phyloP scores from a whole-genome alignment of 1,139 yeast genomes.

The Lodderomyces oxycetoniae region DNA sequence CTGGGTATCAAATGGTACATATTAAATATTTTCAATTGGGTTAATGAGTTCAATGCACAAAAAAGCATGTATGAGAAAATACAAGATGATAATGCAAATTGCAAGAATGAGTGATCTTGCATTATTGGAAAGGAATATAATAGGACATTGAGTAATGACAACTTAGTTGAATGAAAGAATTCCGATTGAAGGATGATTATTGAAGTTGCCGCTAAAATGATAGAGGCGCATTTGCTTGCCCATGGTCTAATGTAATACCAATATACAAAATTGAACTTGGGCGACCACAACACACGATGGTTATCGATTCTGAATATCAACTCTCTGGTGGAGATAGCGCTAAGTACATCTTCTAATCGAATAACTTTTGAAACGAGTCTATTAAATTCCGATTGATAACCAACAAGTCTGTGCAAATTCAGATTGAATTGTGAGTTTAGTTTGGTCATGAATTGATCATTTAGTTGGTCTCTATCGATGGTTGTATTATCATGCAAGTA shows the following conservation, averaged over 20 bases:
- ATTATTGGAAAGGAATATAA: conserved; percentile 23
- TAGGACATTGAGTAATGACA: conserved; percentile 57
- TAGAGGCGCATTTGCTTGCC: conserved; percentile 38
- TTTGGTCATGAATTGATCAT: conserved; percentile 28
- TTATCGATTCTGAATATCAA: conserved; percentile 26
- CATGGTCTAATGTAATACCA: conserved; percentile 45
- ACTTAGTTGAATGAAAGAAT: conserved; percentile 61
- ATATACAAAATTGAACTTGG: conserved; percentile 26
- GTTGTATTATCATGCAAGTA: conserved; percentile 19
- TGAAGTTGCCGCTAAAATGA: conserved; percentile 37
- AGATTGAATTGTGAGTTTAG: conserved; percentile 37
- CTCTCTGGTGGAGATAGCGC: conserved; percentile 31
- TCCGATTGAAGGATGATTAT: conserved; percentile 66
- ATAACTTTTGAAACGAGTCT: conserved; percentile 30
- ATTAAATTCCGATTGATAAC: conserved; percentile 41
- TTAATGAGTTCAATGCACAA: conserved; percentile 60
- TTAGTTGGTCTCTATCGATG: conserved; percentile 36
- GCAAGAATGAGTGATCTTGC: conserved; percentile 17
- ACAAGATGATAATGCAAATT: conserved; percentile 36
- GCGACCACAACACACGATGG: conserved; percentile 19
- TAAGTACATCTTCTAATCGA: conserved; percentile 39
- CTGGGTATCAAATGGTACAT: conserved; percentile 67
- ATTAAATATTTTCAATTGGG: conserved; percentile 67
- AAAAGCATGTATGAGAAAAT: conserved; percentile 64
- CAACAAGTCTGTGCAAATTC: conserved; percentile 35